These are phyloP conservation scores for Cucurbita moschata DNA, from an alignment of 306 rosid species.

Conservation along the genomic window DNA sequence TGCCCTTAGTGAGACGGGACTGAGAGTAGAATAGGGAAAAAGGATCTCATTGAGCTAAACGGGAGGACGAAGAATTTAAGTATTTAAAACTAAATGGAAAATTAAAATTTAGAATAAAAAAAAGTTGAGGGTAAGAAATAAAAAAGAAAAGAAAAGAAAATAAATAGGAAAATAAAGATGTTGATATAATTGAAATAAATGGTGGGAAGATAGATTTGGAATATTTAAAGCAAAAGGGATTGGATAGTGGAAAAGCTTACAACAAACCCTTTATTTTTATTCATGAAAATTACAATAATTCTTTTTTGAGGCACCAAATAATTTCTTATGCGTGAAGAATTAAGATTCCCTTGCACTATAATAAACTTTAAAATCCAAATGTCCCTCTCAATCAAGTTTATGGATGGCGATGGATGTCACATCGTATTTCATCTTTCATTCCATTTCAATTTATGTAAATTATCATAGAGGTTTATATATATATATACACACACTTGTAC, in stretches of 20 bases:
- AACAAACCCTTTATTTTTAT: neutral
- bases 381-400: neutral
- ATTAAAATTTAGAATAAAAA: no score
- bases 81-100: no score
- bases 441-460: no score
- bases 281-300: neutral
- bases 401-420: neutral
- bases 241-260: neutral
- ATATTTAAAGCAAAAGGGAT: neutral
- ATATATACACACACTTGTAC: no score
- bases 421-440: neutral
- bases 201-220: neutral
- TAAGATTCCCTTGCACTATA: neutral
- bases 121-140: no score
- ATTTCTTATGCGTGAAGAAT: neutral
- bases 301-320: neutral
- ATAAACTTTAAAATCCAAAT: neutral
- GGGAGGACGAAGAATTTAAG: no score
- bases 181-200: neutral
- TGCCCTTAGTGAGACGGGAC: no score
- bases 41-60: no score
- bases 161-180: neutral
- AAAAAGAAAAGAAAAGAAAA: no score
- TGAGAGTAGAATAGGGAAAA: no score
- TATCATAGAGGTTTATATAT: no score